Base-by-base conservation (phyloP, 176 grass and related monocot species). In the Elaeis guineensis region DNA sequence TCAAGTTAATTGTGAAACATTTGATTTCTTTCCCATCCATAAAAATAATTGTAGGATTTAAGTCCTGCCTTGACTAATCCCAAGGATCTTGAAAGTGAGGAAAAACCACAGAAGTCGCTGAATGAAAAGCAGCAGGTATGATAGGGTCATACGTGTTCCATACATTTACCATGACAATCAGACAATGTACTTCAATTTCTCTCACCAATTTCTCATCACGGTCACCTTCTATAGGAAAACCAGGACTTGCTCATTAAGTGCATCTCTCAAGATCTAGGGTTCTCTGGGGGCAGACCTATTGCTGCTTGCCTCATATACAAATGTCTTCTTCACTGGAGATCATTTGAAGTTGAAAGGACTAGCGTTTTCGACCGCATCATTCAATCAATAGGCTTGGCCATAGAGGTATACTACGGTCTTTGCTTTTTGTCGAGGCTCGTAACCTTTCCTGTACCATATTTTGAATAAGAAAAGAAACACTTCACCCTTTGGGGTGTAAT, bases 111-210 rank as follows among this genome's bases (percentile, higher is more conserved):
- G 51, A 86, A 78, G 60, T 60, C 76, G 62, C 74, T 83, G 25
- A 77, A 80, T 71, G 75, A 83, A 57, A 89, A 89, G 82, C 78
- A 81, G 64, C 90, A 76, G 86, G 90, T 89, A 73, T 69, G 9
- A 44, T 44, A 44, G 11, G 8, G 35, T 44, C 11, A 2, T 44
- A 44, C 35, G 14, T 44, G 11, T 14, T 44, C 35, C 35, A 44
- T 14, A 44, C 1, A 3, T 44, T 44, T 14, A 44, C 11, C 35
- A 3, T 14, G 35, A 3, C 1, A n/a, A n/a, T n/a, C n/a, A n/a
- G n/a, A n/a, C n/a, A 44, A 44, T 44, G 35, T 44, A 44, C 11
- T 12, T 44, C 9, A 9, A 14, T 44, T 39, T 39, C 28, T 44
- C 9, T 44, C 11, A 12, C 35, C 39, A 59, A 70, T 61, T 63